Percentiles rank a stretch among this genome's conserved stretches.
Conservation (phyloP, 2,329 filamentous ascomycete species). For the Colletotrichum nymphaeae region DNA sequence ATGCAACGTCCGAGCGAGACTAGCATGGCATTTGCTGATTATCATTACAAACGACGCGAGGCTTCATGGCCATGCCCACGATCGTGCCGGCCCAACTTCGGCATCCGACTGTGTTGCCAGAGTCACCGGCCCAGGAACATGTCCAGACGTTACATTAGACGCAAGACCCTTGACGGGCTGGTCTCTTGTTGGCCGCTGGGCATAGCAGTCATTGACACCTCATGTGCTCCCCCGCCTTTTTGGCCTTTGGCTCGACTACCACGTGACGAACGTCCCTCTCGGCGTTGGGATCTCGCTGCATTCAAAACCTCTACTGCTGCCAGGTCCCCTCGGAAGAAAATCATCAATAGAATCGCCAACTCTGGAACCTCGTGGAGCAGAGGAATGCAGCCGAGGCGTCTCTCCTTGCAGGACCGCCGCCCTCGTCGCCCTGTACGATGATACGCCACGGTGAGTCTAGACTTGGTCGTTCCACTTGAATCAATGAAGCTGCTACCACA, state of each 20-base stretch:
- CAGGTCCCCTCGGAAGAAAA: background rate
- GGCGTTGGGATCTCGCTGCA: background rate
- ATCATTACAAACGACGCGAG: background rate
- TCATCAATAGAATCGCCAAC: background rate
- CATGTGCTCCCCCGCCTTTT: background rate
- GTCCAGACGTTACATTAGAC: background rate
- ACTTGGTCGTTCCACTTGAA: background rate
- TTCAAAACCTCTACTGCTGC: background rate
- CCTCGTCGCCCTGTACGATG: background rate
- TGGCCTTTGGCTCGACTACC: background rate
- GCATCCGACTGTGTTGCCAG: slow-evolving; percentile 8
- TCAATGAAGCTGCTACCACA: background rate
- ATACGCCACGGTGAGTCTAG: background rate
- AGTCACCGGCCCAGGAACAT: background rate
- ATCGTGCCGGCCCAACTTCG: slow-evolving; percentile 7
- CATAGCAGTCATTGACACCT: background rate
- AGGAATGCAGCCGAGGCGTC: background rate
- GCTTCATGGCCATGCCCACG: background rate
- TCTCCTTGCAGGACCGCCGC: background rate
- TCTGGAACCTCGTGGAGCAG: background rate
- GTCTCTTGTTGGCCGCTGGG: background rate
- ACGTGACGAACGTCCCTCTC: background rate
- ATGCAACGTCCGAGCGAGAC: slow-evolving; percentile 10
- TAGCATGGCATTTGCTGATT: background rate
- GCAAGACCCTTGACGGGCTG: background rate